A percentile compares a stretch with the other conserved stretches of the same genome.
Evolutionary conservation across 176 grass and related monocot species (phyloP).

Genomic region (Zizania latifolia): DNA sequence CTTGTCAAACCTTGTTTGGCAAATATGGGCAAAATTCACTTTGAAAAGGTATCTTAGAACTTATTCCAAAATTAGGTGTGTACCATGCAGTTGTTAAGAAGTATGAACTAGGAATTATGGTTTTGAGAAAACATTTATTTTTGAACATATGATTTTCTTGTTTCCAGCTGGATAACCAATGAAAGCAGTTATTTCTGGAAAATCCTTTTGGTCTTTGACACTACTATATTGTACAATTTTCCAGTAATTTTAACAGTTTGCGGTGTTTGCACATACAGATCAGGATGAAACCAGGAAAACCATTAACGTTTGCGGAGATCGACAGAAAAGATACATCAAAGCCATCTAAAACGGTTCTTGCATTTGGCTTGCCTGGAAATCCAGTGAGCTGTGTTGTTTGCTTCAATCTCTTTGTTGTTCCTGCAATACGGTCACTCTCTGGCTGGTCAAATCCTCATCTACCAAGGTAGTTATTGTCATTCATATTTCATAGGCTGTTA

Average conservation of each 20-base stretch:
- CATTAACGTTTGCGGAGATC: conserved; percentile 76
- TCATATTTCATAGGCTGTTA: neutral
- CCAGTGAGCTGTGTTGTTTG: conserved; percentile 93
- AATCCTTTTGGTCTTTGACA: neutral
- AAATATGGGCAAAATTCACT: conserved; percentile 77
- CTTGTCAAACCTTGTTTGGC: conserved; percentile 88
- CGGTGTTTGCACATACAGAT: conserved; percentile 39
- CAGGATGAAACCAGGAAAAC: conserved; percentile 88
- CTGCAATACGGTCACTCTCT: conserved; percentile 67
- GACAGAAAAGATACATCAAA: conserved; percentile 32
- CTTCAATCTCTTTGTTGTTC: conserved; percentile 87
- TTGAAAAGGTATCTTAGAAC: conserved; percentile 69
- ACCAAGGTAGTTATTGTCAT: conserved; percentile 47
- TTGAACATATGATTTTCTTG: neutral
- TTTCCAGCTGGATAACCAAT: neutral
- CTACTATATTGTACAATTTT: neutral
- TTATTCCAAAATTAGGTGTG: neutral
- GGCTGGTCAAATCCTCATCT: conserved; percentile 76
- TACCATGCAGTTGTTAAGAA: neutral
- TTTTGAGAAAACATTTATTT: neutral
- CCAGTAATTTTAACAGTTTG: conserved; percentile 20
- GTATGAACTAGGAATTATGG: neutral
- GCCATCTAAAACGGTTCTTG: conserved; percentile 54
- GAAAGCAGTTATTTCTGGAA: neutral
- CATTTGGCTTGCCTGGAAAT: conserved; percentile 98